Evolutionary conservation across 192 early-diverging fungal genomes (phyloP), one percentile per base, ranked within the genome.

Genomic region (Backusella tarrabulga): DNA sequence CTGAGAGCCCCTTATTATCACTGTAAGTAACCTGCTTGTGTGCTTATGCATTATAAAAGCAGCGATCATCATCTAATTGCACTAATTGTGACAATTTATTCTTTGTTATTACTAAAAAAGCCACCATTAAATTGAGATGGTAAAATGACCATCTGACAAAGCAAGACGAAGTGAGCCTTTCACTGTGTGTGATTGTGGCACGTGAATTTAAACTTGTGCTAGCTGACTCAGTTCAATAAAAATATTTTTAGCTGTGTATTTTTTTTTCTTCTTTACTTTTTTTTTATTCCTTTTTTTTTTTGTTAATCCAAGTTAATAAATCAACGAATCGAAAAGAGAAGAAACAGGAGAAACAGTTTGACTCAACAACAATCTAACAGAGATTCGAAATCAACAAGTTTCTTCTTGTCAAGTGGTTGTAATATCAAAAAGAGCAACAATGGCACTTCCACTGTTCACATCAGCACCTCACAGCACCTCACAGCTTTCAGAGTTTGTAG

Each of bases 401-500:
- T 70, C 35, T 40, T 69, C n/a, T 69, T 69, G 21, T 36, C 38
- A 12, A 21, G 21, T 73, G 46, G 29, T 8, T 74, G 54, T 40
- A 63, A 70, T n/a, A 15, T 56, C 44, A 73, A 35, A 21, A 35
- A 38, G n/a, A 11, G 21, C 7, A 35, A 69, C 17, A 26, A 70
- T 29, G 56, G 56, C 56, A 63, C 56, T 29, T 29, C 23, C 68
- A 29, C 40, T 72, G 44, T 50, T 46, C 29, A 72, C 71, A 46
- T 0, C 71, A 72, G 71, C 26, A 72, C 17, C 4, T 34, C 40
- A 34, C 29, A 32, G 29, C 42, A 44, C 40, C 15, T 50, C 76
- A 15, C 80, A 84, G 36, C 80, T 88, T 15, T 80, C 89, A n/a
- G 87, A 88, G 36, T 90, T 90, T 81, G 87, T 86, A 14, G 80